Evolutionary conservation across 495 filamentous ascomycete genomes (phyloP), one percentile per base, ranked within the genome.

Genomic region (Clavariopsis aquatica): DNA sequence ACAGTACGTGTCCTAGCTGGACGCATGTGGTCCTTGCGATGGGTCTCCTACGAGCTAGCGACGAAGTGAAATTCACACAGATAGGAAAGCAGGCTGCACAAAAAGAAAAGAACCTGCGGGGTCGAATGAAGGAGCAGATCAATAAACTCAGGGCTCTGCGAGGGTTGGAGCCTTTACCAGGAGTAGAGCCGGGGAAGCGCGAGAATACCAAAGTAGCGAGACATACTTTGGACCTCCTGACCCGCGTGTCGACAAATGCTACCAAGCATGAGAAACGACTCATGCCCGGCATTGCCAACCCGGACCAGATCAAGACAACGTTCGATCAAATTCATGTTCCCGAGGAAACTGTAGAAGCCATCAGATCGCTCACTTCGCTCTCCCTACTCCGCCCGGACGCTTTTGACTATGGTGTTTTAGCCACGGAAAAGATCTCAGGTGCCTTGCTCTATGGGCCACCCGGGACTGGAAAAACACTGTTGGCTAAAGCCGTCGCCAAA

Each of bases 401-500:
- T 27, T 98, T 98, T 75, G 87, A 87, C 17, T 98, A 98, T 72
- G 94, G 94, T 75, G 92, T 98, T 6, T 83, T 98, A 34, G 89
- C 93, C 1, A 93, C 86, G 0, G 92, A 97, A 63, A 88, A 90
- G 66, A 95, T 98, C 57, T 88, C 91, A 0, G 94, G 94, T 20
- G 83, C 93, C 26, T 82, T 98, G 0, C 81, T 98, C 1, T 98
- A 98, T 71, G 94, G 94, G 0, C 95, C 94, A 7, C 95, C 94
- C 0, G 94, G 94, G 2, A 98, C 94, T 0, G 94, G 94, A 60
- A 98, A 98, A 72, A 98, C 94, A 0, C 81, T 98, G 0, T 83
- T 98, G 17, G 94, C 93, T 7, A 97, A 95, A 79, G 94, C 94
- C 0, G 92, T 98, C 2, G 94, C 94, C 7, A 96, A 95, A 68